These are phyloP conservation scores for Phytophthora nicotianae DNA, from an alignment of 352 stramenopile species.

Conservation along the genomic window DNA sequence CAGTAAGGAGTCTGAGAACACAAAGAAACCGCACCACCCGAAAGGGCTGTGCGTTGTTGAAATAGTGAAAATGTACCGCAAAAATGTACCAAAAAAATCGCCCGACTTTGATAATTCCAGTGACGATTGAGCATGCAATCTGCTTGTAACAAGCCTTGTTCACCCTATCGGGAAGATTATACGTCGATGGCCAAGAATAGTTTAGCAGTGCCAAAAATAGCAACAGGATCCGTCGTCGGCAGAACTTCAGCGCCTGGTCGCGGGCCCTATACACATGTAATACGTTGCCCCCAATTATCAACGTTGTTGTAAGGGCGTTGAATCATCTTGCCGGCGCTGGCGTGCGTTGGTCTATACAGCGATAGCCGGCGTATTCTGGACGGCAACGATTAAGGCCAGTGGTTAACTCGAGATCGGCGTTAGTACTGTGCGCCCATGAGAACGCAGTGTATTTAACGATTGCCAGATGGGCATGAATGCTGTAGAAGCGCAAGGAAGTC, in stretches of 20 bases:
- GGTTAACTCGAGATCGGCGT: conserved; percentile 1
- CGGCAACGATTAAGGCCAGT: conserved; percentile 1
- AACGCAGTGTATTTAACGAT: not conserved
- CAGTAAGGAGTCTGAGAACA: conserved; percentile 13
- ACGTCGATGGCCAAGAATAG: not conserved
- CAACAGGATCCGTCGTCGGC: not conserved
- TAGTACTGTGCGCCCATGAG: not conserved
- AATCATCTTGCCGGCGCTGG: not conserved
- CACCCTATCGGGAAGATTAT: conserved; percentile 12
- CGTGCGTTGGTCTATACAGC: conserved; percentile 11
- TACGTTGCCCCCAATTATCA: not conserved
- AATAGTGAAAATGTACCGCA: not conserved
- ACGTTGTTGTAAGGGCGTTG: not conserved
- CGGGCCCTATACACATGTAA: not conserved
- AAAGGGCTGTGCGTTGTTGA: not conserved
- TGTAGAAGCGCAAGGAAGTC: not conserved
- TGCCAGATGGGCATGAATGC: not conserved
- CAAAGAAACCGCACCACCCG: conserved; percentile 23
- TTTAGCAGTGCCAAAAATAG: not conserved
- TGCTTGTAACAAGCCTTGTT: conserved; percentile 15
- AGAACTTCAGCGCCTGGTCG: conserved; percentile 1
- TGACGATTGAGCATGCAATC: not conserved
- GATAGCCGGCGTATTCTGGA: not conserved
- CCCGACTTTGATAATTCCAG: not conserved
- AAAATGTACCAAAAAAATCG: not conserved